Evolutionary conservation across 2,329 filamentous ascomycete species (phyloP), one percentile per base, ranked within the genome.

Genomic region (Rutstroemia sp.): DNA sequence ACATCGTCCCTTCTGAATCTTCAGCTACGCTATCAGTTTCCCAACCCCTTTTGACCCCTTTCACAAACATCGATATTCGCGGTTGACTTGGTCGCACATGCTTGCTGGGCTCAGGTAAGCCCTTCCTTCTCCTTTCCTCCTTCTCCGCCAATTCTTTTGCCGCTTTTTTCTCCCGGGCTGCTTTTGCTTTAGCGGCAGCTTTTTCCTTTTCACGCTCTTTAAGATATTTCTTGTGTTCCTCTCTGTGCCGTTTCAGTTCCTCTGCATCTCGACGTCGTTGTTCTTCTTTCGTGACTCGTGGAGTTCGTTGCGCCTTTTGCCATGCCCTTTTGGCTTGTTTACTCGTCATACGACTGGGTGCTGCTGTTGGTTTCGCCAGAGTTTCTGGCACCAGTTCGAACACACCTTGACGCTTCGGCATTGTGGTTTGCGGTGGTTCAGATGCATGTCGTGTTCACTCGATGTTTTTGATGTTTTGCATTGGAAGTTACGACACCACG

Each of bases 21-120:
- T 65, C 63, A 10, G 19, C 58, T 14, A 57, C 45, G 47, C 44
- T 58, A 3, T 63, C 59, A 44, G 61, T 58, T 27, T 63, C 58
- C 48, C 60, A 34, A 57, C 60, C 61, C 39, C 65, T 59, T 60
- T 69, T 61, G 4, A 46, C 57, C 1, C 61, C 60, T 47, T 45
- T 51, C 7, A 80, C 68, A 57, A 84, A 84, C 38, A 74, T 66
- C 17, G 79, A 72, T 59, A 85, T 81, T 0, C 77, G 80, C 44
- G 77, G 77, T 65, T 84, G 82, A 37, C 81, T 83, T 0, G 81
- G 76, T 38, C 76, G 73, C 4, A 81, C 77, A 50, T 58, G 62
- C 58, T 54, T 63, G 12, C 72, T 73, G n/a, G 79, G 73, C 4
- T 82, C 68, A 14, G 82, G 82, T 57, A 81, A 56, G 0, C 81